Evolutionary conservation across 2,329 filamentous ascomycete species (phyloP).

Genomic region (Diaporthe caulivora): DNA sequence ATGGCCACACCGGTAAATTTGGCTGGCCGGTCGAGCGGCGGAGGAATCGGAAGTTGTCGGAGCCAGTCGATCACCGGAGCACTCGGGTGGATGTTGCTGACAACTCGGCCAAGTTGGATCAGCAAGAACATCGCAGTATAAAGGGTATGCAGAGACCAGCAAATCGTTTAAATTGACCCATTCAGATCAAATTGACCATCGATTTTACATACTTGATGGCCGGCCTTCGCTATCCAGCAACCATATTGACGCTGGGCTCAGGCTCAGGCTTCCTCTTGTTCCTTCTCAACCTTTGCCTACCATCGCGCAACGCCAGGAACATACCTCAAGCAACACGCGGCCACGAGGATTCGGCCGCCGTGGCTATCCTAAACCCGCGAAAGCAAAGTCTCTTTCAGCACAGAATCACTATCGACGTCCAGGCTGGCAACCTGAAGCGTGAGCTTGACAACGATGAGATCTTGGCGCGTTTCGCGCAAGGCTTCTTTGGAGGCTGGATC

Average conservation of each 20-base stretch:
- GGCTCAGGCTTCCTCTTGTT: neutral
- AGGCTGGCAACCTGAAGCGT: neutral
- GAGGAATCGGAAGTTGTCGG: neutral
- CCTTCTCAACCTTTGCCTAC: neutral
- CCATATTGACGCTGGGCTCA: neutral
- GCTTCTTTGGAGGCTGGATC: conserved; percentile 30
- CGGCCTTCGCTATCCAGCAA: neutral
- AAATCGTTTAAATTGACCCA: neutral
- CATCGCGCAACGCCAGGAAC: neutral
- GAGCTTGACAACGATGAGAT: neutral
- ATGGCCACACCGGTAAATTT: neutral
- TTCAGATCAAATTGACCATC: neutral
- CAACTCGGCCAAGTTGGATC: neutral
- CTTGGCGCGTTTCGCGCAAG: neutral
- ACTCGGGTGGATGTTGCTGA: neutral
- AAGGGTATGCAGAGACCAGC: no score
- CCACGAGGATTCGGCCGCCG: neutral
- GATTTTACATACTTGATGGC: neutral
- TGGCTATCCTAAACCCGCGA: neutral
- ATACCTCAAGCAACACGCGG: neutral
- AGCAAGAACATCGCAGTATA: neutral
- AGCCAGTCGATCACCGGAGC: neutral
- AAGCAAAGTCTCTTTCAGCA: neutral
- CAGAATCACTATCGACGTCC: neutral
- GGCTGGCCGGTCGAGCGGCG: neutral